phyloP scores from a whole-genome alignment of 2,329 filamentous ascomycete species.

The Penicillium italicum region DNA sequence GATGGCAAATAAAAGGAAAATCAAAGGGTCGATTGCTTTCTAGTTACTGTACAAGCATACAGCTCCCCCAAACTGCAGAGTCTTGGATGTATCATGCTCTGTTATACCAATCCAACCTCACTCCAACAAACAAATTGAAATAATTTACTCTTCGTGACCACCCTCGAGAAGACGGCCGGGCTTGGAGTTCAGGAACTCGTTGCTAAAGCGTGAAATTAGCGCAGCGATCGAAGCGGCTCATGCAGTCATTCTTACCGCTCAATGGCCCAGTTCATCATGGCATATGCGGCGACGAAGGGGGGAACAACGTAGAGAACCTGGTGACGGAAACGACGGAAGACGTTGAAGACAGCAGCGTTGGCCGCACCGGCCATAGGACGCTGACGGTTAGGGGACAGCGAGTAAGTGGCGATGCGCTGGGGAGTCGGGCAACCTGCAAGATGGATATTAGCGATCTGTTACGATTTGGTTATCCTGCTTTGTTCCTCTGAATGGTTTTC shows the following conservation, averaged over 20 bases:
- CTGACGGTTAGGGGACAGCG: constrained; percentile 82
- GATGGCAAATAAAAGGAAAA: constrained; percentile 13
- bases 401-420: constrained; percentile 65
- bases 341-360: constrained; percentile 91
- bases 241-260: constrained; percentile 64
- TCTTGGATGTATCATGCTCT: constrained; percentile 12
- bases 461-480: neutral
- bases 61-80: constrained; percentile 16
- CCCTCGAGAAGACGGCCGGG: constrained; percentile 40
- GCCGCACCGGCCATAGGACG: constrained; percentile 74
- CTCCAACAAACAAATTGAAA: constrained; percentile 3
- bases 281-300: constrained; percentile 74
- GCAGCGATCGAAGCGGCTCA: neutral
- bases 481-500: neutral
- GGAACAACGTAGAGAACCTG: constrained; percentile 90
- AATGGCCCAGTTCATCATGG: constrained; percentile 82
- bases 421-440: constrained; percentile 36
- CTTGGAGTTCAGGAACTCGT: constrained; percentile 52
- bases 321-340: constrained; percentile 75
- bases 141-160: constrained; percentile 32
- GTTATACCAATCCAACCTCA: constrained; percentile 17
- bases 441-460: neutral
- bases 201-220: constrained; percentile 34
- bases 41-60: constrained; percentile 42
- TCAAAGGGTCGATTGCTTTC: constrained; percentile 35